phyloP scores from a whole-genome alignment of 2,329 filamentous ascomycete genomes.

The Graphiopsis chlorocephala region DNA sequence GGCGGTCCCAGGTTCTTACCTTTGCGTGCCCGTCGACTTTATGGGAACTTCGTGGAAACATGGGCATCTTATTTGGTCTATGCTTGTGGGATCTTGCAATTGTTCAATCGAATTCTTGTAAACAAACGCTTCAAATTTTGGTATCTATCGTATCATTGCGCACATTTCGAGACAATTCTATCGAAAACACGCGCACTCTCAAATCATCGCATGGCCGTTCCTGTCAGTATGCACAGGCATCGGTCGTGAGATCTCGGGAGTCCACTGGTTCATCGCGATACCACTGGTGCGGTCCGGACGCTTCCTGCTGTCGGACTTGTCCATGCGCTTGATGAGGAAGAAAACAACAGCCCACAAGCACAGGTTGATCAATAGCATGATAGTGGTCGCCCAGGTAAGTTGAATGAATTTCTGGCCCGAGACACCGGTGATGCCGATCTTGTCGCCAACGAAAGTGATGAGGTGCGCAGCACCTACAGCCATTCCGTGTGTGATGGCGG shows the following conservation, averaged over 20 bases:
- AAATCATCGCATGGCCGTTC: slow-evolving; percentile 9
- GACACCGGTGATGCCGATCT: slow-evolving; percentile 49
- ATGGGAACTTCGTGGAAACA: background rate
- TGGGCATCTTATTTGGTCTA: background rate
- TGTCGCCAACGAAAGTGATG: slow-evolving; percentile 53
- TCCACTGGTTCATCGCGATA: slow-evolving; percentile 10
- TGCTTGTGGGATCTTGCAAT: background rate
- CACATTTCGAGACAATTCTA: background rate
- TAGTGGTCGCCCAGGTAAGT: slow-evolving; percentile 58
- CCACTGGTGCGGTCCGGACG: slow-evolving; percentile 17
- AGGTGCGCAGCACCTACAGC: slow-evolving; percentile 52
- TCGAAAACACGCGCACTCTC: background rate
- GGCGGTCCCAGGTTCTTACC: background rate
- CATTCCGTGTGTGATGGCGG: slow-evolving; percentile 69
- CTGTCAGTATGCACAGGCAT: slow-evolving; percentile 9
- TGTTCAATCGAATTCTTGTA: background rate
- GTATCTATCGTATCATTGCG: background rate
- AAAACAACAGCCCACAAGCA: slow-evolving; percentile 18
- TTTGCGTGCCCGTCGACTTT: background rate
- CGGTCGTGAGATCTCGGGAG: background rate
- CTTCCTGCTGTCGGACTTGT: slow-evolving; percentile 8
- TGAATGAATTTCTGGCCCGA: slow-evolving; percentile 55
- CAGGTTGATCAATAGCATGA: slow-evolving; percentile 27
- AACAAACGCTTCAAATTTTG: background rate
- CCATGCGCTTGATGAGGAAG: slow-evolving; percentile 10